A percentile compares a stretch with the other conserved stretches of the same genome.
These are phyloP conservation scores for Ambrosiella cleistominuta DNA, from an alignment of 2,329 filamentous ascomycete species.

Conservation along the genomic window DNA sequence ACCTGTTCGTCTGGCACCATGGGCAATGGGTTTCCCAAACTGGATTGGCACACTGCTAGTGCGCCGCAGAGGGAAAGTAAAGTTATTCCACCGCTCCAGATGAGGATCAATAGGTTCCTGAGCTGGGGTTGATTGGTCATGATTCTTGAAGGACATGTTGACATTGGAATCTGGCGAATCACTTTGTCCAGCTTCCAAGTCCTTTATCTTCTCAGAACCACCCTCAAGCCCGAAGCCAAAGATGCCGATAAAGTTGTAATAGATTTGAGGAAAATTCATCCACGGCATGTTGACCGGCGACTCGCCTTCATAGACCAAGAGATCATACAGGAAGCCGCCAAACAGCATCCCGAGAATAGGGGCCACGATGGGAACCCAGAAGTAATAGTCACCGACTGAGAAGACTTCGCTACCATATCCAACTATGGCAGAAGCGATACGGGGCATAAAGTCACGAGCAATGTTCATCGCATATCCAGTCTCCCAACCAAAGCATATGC, in stretches of 20 bases:
- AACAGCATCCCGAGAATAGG: slow-evolving; percentile 48
- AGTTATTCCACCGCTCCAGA: not conserved
- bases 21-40: too few species aligned
- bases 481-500: slow-evolving; percentile 58
- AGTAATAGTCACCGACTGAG: slow-evolving; percentile 51
- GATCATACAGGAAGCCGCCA: slow-evolving; percentile 49
- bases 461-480: slow-evolving; percentile 62
- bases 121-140: not conserved
- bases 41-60: not conserved
- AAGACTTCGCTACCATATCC: slow-evolving; percentile 53
- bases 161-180: not conserved
- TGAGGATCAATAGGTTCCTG: not conserved
- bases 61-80: not conserved
- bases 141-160: not conserved
- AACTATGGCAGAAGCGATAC: slow-evolving; percentile 46
- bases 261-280: slow-evolving; percentile 32
- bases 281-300: slow-evolving; percentile 52
- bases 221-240: not conserved
- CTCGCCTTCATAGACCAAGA: slow-evolving; percentile 52
- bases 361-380: slow-evolving; percentile 59
- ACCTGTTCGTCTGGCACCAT: too few species aligned
- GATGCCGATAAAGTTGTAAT: not conserved
- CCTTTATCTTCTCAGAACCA: not conserved
- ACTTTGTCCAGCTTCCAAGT: not conserved
- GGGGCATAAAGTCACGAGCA: slow-evolving; percentile 53